phyloP scores from a whole-genome alignment of 495 filamentous ascomycete species.

The Chaetomidium leptoderma region DNA sequence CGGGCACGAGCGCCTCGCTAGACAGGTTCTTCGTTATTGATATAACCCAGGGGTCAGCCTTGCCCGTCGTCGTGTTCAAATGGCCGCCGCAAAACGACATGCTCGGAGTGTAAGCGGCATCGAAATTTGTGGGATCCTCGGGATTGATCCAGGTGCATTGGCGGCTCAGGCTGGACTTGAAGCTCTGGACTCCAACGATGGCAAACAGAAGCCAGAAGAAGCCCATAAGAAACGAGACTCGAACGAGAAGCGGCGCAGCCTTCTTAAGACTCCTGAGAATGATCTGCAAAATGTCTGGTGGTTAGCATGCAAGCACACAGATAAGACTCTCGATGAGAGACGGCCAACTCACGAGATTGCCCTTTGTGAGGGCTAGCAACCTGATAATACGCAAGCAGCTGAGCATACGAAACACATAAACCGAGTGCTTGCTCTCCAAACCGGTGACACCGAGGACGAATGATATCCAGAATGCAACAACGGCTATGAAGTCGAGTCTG shows the following conservation, averaged over 20 bases:
- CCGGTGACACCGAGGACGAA: conserved; percentile 66
- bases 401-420: conserved; percentile 94
- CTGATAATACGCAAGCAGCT: conserved; percentile 89
- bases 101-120: conserved; percentile 47
- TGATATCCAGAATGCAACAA: conserved; percentile 93
- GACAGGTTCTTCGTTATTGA: conserved; percentile 20
- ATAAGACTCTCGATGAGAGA: not conserved
- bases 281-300: conserved; percentile 49
- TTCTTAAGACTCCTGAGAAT: conserved; percentile 95
- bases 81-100: conserved; percentile 86
- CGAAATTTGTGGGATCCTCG: conserved; percentile 42
- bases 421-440: conserved; percentile 60
- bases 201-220: conserved; percentile 99
- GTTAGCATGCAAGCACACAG: conserved; percentile 4
- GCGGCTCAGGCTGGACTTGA: conserved; percentile 88
- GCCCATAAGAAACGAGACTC: conserved; percentile 91
- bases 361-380: conserved; percentile 82
- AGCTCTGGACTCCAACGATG: conserved; percentile 93
- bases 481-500: conserved; percentile 88
- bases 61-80: conserved; percentile 55
- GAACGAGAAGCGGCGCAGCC: conserved; percentile 85
- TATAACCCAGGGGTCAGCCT: conserved; percentile 61
- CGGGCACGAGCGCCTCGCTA: conserved; percentile 22
- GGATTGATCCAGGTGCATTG: conserved; percentile 82
- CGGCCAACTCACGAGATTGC: conserved; percentile 63